Evolutionary conservation across 306 rosid genomes (phyloP).

Genomic region (Trifolium repens): DNA sequence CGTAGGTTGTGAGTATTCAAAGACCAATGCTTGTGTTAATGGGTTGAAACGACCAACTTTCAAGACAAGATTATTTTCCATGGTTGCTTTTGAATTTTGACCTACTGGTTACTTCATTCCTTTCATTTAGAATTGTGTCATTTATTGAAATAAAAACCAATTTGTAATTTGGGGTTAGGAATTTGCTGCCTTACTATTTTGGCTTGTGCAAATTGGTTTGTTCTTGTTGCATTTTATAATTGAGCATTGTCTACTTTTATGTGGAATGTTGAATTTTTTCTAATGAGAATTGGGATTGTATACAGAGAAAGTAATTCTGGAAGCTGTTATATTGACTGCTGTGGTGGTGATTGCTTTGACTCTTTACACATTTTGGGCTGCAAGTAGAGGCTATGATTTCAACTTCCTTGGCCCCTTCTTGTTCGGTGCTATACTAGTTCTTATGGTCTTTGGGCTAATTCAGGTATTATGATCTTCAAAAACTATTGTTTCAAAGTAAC

Average conservation of each 20-base stretch:
- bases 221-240: not conserved
- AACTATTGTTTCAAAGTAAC: not conserved
- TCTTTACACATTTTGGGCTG: slow-evolving; percentile 96
- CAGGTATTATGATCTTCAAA: slow-evolving; percentile 60
- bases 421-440: slow-evolving; percentile 74
- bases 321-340: slow-evolving; percentile 77
- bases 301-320: slow-evolving; percentile 89
- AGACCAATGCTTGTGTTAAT: not conserved
- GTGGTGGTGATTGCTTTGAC: slow-evolving; percentile 83
- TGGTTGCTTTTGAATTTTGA: not conserved
- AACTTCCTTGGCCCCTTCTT: slow-evolving; percentile 94
- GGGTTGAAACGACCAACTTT: not conserved
- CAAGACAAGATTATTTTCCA: not conserved
- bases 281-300: slow-evolving; percentile 2
- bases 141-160: not conserved
- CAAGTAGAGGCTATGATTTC: slow-evolving; percentile 87
- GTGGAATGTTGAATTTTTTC: not conserved
- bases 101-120: not conserved
- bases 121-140: not conserved
- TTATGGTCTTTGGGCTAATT: slow-evolving; percentile 70
- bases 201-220: not conserved
- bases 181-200: not conserved
- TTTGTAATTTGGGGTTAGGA: not conserved
- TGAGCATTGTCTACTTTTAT: not conserved
- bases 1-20: not conserved